Percentiles rank a stretch among this genome's conserved stretches.
Conservation (phyloP, 495 filamentous ascomycete genomes). For the Emericellopsis terricola region DNA sequence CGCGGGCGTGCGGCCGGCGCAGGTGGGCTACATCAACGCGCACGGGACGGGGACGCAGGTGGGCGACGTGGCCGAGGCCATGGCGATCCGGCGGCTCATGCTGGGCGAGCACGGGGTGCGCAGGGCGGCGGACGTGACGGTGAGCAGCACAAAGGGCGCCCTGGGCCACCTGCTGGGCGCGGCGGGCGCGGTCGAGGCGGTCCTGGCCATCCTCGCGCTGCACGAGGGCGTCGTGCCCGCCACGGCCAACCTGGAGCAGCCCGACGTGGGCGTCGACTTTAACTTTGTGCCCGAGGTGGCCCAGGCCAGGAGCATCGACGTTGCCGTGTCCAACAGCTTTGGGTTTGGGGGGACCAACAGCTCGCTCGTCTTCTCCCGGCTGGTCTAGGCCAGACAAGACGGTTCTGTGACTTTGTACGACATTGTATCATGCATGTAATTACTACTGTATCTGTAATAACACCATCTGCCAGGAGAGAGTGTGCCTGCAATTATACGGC, state of each 20-base stretch:
- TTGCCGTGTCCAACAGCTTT: conserved; percentile 86
- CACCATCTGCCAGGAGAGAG: no score
- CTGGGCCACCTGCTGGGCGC: conserved; percentile 85
- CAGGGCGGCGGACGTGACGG: conserved; percentile 47
- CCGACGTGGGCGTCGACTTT: conserved; percentile 55
- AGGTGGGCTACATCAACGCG: conserved; percentile 87
- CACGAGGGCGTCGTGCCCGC: conserved; percentile 62
- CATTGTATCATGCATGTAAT: no score
- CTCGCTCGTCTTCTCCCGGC: conserved; percentile 59
- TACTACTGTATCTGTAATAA: no score
- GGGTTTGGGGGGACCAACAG: conserved; percentile 97
- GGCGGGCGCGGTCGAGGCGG: conserved; percentile 72
- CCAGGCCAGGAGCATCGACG: conserved; percentile 52
- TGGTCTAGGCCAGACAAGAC: conserved; percentile 10
- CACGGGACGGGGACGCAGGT: conserved; percentile 79
- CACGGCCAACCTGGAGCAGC: conserved; percentile 64
- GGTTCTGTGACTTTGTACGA: no score
- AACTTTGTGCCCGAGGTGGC: conserved; percentile 65
- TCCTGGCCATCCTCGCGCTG: conserved; percentile 68
- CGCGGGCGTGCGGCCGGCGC: conserved; percentile 44
- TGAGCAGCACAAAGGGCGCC: conserved; percentile 89
- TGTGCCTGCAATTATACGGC: no score
- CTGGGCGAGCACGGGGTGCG: conserved; percentile 49
- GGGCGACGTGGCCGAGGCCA: conserved; percentile 77
- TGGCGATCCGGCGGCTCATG: conserved; percentile 63